Evolutionary conservation across 805 yeast species (phyloP), one percentile per base, ranked within the genome.

Genomic region (Komagataella mondaviorum): DNA sequence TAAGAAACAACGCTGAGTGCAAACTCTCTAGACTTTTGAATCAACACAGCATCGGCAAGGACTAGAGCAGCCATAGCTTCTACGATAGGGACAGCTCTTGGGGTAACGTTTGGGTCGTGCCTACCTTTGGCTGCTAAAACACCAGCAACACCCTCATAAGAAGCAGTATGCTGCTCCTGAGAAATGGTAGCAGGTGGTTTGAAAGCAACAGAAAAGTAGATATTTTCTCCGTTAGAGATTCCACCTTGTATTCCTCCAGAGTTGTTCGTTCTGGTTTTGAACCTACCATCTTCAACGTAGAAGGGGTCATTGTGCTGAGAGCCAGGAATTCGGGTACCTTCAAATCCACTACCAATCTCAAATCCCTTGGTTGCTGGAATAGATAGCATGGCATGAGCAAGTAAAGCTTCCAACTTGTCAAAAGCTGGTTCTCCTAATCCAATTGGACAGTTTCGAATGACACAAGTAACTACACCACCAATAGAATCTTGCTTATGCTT

Each of bases 231-330:
- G 65, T 93, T 93, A 50, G 96, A 72, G 63, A 93, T 93, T 63
- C 99, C 99, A 63, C 99, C 99, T 74, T 93, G 99, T 56, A 89
- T 80, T 71, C 99, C 99, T 60, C 98, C 99, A 16, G 96, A 86
- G 69, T 84, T 82, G 72, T 93, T 93, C 17, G 98, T 90, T 59
- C 66, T 75, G 23, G 99, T 93, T 68, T 91, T 84, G 63, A 93
- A 74, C 61, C 75, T 76, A 23, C 82, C 80, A 23, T 73, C 72
- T 60, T 81, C 88, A 56, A 67, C 75, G 62, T 70, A 72, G 64
- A 93, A 93, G 36, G 90, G 76, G 69, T 93, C 99, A 61, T 93
- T 93, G 72, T 93, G 99, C 69, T 84, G 68, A 12, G 97, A 90
- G 23, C 99, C 99, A 49, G 95, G 91, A 57, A 91, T 80, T 52